Percentiles rank a stretch among this genome's conserved stretches.
Evolutionary conservation across 1,284 basidiomycete species (phyloP).

Genomic region (Tilletia walkeri): DNA sequence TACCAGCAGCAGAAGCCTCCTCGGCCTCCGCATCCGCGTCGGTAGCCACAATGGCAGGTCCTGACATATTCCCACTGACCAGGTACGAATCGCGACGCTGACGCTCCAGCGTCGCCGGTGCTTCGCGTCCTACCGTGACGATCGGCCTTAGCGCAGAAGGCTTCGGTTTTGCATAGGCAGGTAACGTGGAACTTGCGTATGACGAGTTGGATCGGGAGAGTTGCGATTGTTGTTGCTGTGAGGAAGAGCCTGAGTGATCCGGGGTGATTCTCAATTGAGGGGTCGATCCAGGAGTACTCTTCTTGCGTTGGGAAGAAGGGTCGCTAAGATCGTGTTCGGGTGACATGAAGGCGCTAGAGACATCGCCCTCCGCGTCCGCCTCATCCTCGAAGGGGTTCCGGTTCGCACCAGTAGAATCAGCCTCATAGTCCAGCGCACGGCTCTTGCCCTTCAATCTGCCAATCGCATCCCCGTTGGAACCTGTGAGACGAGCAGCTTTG

Average conservation of each 20-base stretch:
- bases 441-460: slow-evolving; percentile 1
- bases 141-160: slow-evolving; percentile 35
- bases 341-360: slow-evolving; percentile 5
- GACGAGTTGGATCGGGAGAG: slow-evolving; percentile 12
- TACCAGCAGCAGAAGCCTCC: slow-evolving; percentile 1
- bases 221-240: not conserved
- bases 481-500: not conserved
- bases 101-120: slow-evolving; percentile 11
- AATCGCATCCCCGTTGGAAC: not conserved
- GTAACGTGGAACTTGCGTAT: not conserved
- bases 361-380: slow-evolving; percentile 1
- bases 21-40: slow-evolving; percentile 35
- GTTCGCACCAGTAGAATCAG: not conserved
- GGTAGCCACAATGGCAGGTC: slow-evolving; percentile 36
- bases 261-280: slow-evolving; percentile 1
- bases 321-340: not conserved
- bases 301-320: not conserved
- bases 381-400: not conserved
- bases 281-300: not conserved
- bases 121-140: slow-evolving; percentile 37
- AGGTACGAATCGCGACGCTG: slow-evolving; percentile 22
- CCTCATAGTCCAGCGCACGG: not conserved
- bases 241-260: not conserved
- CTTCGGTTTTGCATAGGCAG: slow-evolving; percentile 27
- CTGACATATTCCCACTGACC: slow-evolving; percentile 8